Evolutionary conservation across 805 yeast genomes (phyloP).

Genomic region (Tetrapisispora nanseiensis): DNA sequence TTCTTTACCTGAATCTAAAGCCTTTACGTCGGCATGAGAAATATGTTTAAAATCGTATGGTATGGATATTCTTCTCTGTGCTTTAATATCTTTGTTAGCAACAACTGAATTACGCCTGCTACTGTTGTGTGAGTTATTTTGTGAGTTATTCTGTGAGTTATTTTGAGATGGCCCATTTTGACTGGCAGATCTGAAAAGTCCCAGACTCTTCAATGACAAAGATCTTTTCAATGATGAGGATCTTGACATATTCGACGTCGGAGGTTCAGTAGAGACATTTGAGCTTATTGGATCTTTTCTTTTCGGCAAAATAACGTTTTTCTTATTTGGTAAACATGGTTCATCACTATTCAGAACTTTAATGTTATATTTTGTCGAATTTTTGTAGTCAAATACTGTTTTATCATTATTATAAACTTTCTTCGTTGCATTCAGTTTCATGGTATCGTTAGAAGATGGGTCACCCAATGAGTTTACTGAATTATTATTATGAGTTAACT

Average conservation of each 20-base stretch:
- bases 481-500: conserved; percentile 5
- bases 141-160: not conserved
- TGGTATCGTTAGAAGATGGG: not conserved
- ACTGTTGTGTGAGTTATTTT: not conserved
- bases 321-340: conserved; percentile 27
- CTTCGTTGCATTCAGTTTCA: not conserved
- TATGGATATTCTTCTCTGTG: conserved; percentile 23
- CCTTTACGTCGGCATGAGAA: conserved; percentile 28
- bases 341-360: conserved; percentile 25
- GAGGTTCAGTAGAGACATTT: not conserved
- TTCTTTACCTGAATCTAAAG: not conserved
- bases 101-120: not conserved
- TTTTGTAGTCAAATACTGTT: conserved; percentile 1
- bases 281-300: not conserved
- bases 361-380: not conserved
- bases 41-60: conserved; percentile 35
- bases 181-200: not conserved
- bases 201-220: not conserved
- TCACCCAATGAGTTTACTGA: not conserved
- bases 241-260: not conserved
- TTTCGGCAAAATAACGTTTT: conserved; percentile 29
- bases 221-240: not conserved
- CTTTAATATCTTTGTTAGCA: not conserved
- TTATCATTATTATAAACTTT: not conserved
- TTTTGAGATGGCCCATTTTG: not conserved